phyloP scores from a whole-genome alignment of 208 protist genomes.

The Crithidia fasciculata region DNA sequence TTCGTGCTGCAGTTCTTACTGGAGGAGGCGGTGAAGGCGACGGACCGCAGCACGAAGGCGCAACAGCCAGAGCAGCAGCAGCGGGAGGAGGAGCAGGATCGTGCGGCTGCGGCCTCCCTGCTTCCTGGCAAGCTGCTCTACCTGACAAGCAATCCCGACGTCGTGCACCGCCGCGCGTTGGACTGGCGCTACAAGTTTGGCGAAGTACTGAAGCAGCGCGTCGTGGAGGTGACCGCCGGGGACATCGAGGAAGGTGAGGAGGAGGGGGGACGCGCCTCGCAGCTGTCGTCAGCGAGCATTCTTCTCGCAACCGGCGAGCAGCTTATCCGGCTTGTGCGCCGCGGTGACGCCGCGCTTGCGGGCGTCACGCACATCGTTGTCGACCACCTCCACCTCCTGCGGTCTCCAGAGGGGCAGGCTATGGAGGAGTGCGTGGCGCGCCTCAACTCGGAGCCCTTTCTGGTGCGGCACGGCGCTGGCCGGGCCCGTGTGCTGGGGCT shows the following conservation, averaged over 20 bases:
- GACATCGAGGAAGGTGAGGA: neutral
- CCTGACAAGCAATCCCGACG: constrained; percentile 72
- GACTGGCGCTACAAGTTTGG: constrained; percentile 88
- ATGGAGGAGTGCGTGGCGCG: constrained; percentile 89
- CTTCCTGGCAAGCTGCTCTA: constrained; percentile 73
- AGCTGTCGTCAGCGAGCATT: constrained; percentile 52
- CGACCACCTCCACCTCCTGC: constrained; percentile 85
- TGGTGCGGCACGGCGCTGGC: constrained; percentile 47
- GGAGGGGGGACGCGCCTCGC: neutral
- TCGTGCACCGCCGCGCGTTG: constrained; percentile 71
- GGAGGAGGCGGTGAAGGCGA: constrained; percentile 48
- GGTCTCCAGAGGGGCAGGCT: constrained; percentile 68
- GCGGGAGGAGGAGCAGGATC: neutral
- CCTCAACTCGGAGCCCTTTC: constrained; percentile 65
- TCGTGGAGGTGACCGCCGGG: constrained; percentile 45
- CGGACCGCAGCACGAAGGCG: constrained; percentile 15
- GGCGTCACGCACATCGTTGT: constrained; percentile 81
- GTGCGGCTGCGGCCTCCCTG: neutral
- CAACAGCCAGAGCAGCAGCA: neutral
- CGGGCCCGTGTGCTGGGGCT: constrained; percentile 83
- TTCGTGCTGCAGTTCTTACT: constrained; percentile 86
- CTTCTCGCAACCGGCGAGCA: constrained; percentile 61
- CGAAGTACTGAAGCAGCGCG: constrained; percentile 63
- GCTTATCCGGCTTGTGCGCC: constrained; percentile 61
- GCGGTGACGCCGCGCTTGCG: constrained; percentile 41